These are phyloP conservation scores for Cystobasidium tubakii DNA, from an alignment of 768 basidiomycete genomes.

Conservation along the genomic window DNA sequence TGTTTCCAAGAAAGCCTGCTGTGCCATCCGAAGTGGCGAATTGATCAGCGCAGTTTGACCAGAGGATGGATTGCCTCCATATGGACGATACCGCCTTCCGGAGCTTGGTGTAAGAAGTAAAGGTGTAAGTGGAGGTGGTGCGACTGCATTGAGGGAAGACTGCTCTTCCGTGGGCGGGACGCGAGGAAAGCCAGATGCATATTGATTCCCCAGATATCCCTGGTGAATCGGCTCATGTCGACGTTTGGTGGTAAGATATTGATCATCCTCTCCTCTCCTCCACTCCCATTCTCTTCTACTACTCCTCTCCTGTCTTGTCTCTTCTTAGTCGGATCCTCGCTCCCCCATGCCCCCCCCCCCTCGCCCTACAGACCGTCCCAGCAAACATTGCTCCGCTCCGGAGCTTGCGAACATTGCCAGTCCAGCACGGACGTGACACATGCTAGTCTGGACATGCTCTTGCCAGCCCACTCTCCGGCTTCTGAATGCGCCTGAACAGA, in stretches of 20 bases:
- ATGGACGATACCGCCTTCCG: not conserved
- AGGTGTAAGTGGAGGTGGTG: not conserved
- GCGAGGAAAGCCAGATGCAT: not conserved
- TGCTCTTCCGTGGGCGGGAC: not conserved
- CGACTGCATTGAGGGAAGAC: not conserved
- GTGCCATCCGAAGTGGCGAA: slow-evolving; percentile 28
- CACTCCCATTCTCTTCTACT: not conserved
- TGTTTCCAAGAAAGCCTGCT: slow-evolving; percentile 21
- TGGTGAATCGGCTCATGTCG: not conserved
- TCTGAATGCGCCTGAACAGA: too few relatives aligned
- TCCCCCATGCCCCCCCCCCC: not conserved
- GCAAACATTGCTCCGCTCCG: too few relatives aligned
- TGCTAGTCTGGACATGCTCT: too few relatives aligned
- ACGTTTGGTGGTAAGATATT: not conserved
- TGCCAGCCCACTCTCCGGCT: too few relatives aligned
- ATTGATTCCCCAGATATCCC: not conserved
- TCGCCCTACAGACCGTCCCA: not conserved
- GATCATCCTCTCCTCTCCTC: not conserved
- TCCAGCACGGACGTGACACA: too few relatives aligned
- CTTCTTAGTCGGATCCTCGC: not conserved
- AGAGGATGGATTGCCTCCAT: not conserved
- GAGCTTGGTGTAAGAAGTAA: not conserved
- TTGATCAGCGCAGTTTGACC: not conserved
- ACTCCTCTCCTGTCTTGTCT: not conserved
- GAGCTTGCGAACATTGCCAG: too few relatives aligned